Base-by-base conservation (phyloP, 768 basidiomycete genomes). In the Leccinum rimulosum region DNA sequence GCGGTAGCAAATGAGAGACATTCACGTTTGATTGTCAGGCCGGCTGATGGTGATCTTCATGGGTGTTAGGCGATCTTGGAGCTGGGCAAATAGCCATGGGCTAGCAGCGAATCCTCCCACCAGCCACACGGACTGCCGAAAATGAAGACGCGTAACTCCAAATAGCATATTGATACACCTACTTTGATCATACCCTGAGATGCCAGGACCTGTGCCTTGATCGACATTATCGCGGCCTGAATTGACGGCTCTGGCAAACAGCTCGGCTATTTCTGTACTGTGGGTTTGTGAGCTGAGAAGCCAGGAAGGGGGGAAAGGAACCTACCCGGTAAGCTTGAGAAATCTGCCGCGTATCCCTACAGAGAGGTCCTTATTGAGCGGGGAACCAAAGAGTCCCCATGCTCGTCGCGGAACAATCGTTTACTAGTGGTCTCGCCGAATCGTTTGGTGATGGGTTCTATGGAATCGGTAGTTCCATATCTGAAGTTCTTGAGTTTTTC, bases 381-480 rank as follows among this genome's bases (percentile, higher is more conserved):
- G 89, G 2, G 87, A 88, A 25, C 89, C 89, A 66, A 91, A 92
- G 33, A 92, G 17, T 82, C 64, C 12, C 88, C 86, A 49, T 80
- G 82, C 65, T 79, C 79, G 60, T 89, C 86, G 3, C 88, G 82
- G 71, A 92, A 92, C 0, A 91, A 73, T 30, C 89, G 82, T 68
- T 92, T 92, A n/a, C n/a, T n/a, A 4, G 89, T 92, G 0, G 89
- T 90, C 71, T 92, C 89, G 58, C 91, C 89, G 69, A 92, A 92
- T 15, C 84, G 82, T 62, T 85, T 84, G 5, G 89, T 87, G 66
- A 92, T 89, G 64, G 91, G 89, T 55, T 91, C 89, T 8, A 92
- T 76, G 4, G 87, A 78, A 67, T 88, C 89, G 2, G 82, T 69
- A 2, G 84, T 82, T 50, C 89, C 88, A 62, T 91, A 92, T 74